These are phyloP conservation scores for Lactarius hatsudake DNA, from an alignment of 768 basidiomycete genomes.

Conservation along the genomic window DNA sequence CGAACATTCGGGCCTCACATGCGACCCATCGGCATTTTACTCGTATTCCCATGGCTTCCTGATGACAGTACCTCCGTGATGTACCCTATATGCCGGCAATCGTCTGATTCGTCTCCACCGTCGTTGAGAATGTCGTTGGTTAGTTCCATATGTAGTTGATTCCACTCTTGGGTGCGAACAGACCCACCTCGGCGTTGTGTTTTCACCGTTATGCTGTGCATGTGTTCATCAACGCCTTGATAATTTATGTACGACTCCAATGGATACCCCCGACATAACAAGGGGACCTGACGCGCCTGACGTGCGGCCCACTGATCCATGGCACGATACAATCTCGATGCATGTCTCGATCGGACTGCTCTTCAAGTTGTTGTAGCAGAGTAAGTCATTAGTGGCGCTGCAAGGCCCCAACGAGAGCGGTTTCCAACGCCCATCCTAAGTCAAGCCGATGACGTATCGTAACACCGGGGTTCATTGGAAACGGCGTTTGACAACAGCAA, in stretches of 20 bases:
- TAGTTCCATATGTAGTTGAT: constrained; percentile 2
- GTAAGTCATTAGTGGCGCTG: background rate
- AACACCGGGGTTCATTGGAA: background rate
- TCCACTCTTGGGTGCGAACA: background rate
- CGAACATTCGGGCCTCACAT: background rate
- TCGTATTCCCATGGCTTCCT: background rate
- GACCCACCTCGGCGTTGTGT: background rate
- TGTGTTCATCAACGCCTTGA: background rate
- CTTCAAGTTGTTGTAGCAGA: background rate
- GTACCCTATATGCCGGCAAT: background rate
- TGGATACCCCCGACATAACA: background rate
- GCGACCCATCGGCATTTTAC: constrained; percentile 1
- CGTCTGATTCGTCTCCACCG: background rate
- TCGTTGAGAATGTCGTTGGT: background rate
- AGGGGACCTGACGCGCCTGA: background rate
- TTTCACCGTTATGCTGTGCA: background rate
- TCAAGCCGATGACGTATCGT: background rate
- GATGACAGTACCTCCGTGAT: constrained; percentile 1
- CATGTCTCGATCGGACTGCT: background rate
- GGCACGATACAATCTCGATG: background rate
- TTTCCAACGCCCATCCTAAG: background rate
- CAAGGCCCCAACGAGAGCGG: background rate
- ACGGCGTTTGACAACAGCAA: background rate
- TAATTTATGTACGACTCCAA: background rate
- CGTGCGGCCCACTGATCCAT: background rate